Evolutionary conservation across 352 stramenopile species (phyloP), one percentile per base, ranked within the genome.

Genomic region (Pilasporangium apinafurcum): DNA sequence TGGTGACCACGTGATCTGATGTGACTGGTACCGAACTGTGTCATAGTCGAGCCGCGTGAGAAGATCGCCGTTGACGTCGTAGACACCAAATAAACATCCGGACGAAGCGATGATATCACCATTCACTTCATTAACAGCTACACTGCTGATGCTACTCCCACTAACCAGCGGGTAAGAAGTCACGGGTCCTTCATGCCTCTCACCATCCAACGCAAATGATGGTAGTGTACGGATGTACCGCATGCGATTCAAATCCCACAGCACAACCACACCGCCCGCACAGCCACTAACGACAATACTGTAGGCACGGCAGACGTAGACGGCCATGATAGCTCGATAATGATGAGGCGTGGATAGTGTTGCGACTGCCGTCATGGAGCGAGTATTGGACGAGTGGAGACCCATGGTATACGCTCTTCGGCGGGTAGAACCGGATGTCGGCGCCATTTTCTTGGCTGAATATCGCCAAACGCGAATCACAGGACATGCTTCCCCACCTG

Each of bases 231-330:
- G 57, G 33, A 86, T 57, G 29, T 67, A 80, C 21, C 66, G 49
- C 14, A 78, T 65, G 13, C 77, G 74, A 16, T 89, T 89, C 2
- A 89, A 46, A 27, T 89, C 77, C 77, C 77, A 89, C 12, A 89
- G 60, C 12, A 86, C 64, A 4, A 67, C 64, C 8, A 75, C 44
- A 10, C 77, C 75, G 13, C 57, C 59, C 4, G 59, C 48, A 46
- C 77, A 87, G 13, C 74, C 74, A 38, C 73, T 87, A 4, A 87
- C 67, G 16, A 84, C 47, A 16, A 87, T 44, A 32, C 71, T 86
- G 59, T 82, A 83, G 3, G 65, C 62, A 1, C 77, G 69, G 44
- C 68, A 86, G 13, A 68, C 74, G 27, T 76, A 59, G 1, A 87
- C 40, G 1, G 62, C 66, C 1, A 69, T 84, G 56, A 89, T 67